phyloP scores from a whole-genome alignment of 2,329 filamentous ascomycete genomes.

The Geosmithia putterillii region DNA sequence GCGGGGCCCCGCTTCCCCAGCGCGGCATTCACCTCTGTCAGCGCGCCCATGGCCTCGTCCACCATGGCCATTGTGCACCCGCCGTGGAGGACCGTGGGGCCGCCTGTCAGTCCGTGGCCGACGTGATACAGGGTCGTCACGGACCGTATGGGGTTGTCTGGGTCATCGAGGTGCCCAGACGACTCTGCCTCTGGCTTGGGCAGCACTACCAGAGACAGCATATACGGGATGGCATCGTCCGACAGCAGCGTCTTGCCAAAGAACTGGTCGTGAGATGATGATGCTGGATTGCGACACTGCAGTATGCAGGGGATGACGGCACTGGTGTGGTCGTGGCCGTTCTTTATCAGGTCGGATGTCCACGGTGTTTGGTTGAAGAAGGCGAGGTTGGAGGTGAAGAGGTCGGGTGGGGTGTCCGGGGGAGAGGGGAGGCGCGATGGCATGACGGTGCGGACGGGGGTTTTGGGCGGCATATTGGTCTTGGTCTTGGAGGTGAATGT shows the following conservation, averaged over 20 bases:
- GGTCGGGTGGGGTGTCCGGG: conserved; percentile 9
- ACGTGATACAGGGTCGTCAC: conserved; percentile 18
- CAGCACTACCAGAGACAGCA: conserved; percentile 18
- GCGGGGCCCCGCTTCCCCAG: conserved; percentile 16
- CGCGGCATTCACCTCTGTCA: conserved; percentile 21
- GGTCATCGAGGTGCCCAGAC: background rate
- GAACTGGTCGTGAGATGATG: conserved; percentile 17
- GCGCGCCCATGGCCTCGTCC: conserved; percentile 22
- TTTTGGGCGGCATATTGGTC: background rate
- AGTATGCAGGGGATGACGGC: conserved; percentile 20
- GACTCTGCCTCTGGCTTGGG: background rate
- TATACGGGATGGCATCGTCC: conserved; percentile 14
- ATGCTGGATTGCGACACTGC: conserved; percentile 16
- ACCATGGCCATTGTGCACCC: conserved; percentile 20
- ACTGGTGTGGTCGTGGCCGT: conserved; percentile 7
- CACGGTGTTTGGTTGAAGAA: conserved; percentile 22
- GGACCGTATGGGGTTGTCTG: conserved; percentile 11
- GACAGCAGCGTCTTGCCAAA: conserved; percentile 18
- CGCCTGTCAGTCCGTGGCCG: conserved; percentile 19
- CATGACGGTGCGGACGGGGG: conserved; percentile 12
- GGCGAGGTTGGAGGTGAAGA: conserved; percentile 13
- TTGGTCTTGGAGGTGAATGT: background rate
- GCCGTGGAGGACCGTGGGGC: conserved; percentile 19
- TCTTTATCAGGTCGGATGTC: conserved; percentile 16
- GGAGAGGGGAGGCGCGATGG: conserved; percentile 16